Base-by-base conservation (phyloP, 148 eudicot genomes). In the Spergularia bocconei region DNA sequence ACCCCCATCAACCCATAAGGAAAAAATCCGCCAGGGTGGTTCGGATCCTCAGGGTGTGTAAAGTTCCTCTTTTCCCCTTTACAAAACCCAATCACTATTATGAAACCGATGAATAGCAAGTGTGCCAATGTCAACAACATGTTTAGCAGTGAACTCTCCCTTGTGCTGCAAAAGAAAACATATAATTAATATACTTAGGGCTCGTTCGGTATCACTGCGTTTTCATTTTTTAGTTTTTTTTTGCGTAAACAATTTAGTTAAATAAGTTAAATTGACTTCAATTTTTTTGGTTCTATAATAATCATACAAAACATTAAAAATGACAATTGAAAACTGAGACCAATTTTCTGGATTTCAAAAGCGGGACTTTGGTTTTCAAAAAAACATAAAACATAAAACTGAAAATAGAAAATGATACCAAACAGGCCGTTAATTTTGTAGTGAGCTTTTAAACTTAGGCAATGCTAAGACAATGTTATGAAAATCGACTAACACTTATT, bases 141-240 rank as follows among this genome's bases (percentile, higher is more conserved):
- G 85, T 93, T 93, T 73, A 93, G 71, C 29, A 80, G 78, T 2
- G 98, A 93, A 16, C 95, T 93, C 85, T 93, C 98, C 59, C 93
- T 83, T 29, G 98, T 93, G 70, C 98, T 93, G 88, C 23, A 76
- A 50, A 29, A 29, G 36, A 29, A 29, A 3, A 29, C 36, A 29
- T 29, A 0, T 29, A 29, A 29, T 29, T 2, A 29, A 29, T 29
- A 29, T 29, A 29, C 36, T 29, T 25, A 60, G 29, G 25, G 25
- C 25, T 1, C 25, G 25, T 23, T 23, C 25, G 25, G 25, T 23
- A 23, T 23, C 25, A 23, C 25, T 23, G 25, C 1, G 25, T 23
- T 23, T 23, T 23, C 25, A 23, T 0, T 0, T 23, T 23, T 23
- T 23, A 23, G 25, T 23, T 23, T 23, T 23, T 23, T 23, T 23